Evolutionary conservation across 768 basidiomycete species (phyloP).

Genomic region (Lactifluus rugatus): DNA sequence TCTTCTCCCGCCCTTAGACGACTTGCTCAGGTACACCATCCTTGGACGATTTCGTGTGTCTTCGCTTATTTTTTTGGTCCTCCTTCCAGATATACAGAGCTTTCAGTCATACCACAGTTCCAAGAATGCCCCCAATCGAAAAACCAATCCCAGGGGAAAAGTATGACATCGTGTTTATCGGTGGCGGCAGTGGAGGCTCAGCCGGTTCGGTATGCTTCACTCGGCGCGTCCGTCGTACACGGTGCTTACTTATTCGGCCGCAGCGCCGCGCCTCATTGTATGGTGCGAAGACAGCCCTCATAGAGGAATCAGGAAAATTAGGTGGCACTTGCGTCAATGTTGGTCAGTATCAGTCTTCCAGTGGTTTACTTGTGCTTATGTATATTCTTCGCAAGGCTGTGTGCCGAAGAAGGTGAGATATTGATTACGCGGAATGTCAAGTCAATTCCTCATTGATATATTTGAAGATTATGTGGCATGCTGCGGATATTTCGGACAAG

Average conservation of each 20-base stretch:
- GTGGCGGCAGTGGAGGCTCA: constrained; percentile 90
- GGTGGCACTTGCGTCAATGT: constrained; percentile 99
- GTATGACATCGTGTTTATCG: constrained; percentile 83
- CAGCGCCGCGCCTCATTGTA: constrained; percentile 87
- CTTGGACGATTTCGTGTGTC: too few species aligned
- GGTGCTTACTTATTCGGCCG: background rate
- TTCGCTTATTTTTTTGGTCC: background rate
- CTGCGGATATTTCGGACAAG: constrained; percentile 82
- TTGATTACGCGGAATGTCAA: background rate
- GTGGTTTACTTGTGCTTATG: background rate
- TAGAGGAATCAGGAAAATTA: constrained; percentile 63
- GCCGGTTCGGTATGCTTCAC: constrained; percentile 63
- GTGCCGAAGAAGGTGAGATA: constrained; percentile 85
- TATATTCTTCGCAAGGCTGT: constrained; percentile 47
- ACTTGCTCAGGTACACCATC: background rate
- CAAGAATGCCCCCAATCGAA: constrained; percentile 65
- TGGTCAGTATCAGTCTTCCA: constrained; percentile 41
- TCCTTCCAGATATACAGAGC: constrained; percentile 37
- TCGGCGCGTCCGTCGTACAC: background rate
- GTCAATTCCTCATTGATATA: background rate
- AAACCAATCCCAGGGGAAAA: constrained; percentile 47
- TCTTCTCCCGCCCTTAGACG: background rate
- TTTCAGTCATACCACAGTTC: constrained; percentile 30
- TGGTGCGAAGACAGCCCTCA: constrained; percentile 86
- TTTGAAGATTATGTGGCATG: constrained; percentile 92